Percentiles rank a stretch among this genome's conserved stretches.
Evolutionary conservation across 352 stramenopile species (phyloP).

Genomic region (Pseudoperonospora humuli): DNA sequence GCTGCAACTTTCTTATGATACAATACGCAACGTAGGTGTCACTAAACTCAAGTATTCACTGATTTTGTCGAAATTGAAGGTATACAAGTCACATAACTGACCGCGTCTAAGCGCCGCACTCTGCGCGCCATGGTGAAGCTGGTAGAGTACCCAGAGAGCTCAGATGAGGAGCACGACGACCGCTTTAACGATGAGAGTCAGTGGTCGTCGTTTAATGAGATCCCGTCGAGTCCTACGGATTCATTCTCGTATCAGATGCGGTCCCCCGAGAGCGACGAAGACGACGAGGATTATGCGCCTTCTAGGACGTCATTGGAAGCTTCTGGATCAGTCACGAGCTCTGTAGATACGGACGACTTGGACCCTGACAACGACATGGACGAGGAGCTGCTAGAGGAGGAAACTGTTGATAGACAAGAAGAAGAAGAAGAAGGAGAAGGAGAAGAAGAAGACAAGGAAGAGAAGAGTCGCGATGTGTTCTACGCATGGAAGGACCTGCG

Average conservation of each 20-base stretch:
- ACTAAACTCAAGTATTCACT: constrained; percentile 8
- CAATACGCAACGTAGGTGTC: too few relatives aligned
- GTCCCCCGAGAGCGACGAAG: constrained; percentile 8
- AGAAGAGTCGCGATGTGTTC: constrained; percentile 1
- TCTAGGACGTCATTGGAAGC: constrained; percentile 15
- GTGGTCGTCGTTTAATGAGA: constrained; percentile 27
- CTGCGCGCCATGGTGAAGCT: constrained; percentile 22
- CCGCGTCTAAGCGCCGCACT: constrained; percentile 9
- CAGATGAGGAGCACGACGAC: constrained; percentile 27
- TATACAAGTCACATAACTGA: constrained; percentile 6
- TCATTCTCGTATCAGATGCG: constrained; percentile 26
- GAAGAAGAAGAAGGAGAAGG: not conserved
- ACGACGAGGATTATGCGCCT: constrained; percentile 26
- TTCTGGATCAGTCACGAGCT: constrained; percentile 11
- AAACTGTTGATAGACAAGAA: constrained; percentile 1
- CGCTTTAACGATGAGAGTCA: constrained; percentile 9
- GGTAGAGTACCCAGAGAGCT: constrained; percentile 50
- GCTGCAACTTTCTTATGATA: too few relatives aligned
- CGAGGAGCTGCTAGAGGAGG: constrained; percentile 2
- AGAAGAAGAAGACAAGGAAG: not conserved
- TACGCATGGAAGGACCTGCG: constrained; percentile 22
- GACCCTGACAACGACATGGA: constrained; percentile 15
- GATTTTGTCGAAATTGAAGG: not conserved
- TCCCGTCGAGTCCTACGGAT: constrained; percentile 22
- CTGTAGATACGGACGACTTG: constrained; percentile 20